These are phyloP conservation scores for Lophiotrema nucula DNA, from an alignment of 495 filamentous ascomycete species.

Conservation along the genomic window DNA sequence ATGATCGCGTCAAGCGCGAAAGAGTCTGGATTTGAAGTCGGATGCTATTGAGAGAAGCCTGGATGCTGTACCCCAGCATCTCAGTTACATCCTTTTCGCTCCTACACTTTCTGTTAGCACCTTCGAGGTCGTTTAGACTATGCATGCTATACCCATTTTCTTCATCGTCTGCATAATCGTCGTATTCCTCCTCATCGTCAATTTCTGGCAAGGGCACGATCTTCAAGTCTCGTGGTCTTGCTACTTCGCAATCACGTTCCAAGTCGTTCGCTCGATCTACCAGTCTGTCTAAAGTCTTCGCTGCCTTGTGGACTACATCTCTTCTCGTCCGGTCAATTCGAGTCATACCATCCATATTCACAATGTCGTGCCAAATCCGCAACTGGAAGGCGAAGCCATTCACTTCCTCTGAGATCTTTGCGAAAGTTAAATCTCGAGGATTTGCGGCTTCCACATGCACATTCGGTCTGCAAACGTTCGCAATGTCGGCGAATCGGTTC, in stretches of 20 bases:
- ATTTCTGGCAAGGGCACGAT: neutral
- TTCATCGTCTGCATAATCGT: neutral
- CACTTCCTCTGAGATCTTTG: constrained; percentile 13
- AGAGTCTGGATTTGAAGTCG: constrained; percentile 20
- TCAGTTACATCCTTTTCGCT: no score
- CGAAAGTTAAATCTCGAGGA: constrained; percentile 10
- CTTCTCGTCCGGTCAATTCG: constrained; percentile 7
- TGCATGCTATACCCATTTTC: no score
- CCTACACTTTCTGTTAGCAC: no score
- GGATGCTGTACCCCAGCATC: constrained; percentile 12
- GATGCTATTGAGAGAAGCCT: constrained; percentile 14
- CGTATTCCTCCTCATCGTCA: constrained; percentile 16
- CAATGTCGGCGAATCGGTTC: constrained; percentile 4
- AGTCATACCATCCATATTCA: constrained; percentile 5
- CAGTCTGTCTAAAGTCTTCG: constrained; percentile 9
- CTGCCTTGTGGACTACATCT: constrained; percentile 8
- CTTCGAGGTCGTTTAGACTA: no score
- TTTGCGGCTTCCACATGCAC: constrained; percentile 4
- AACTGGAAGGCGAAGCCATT: constrained; percentile 15
- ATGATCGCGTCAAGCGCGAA: constrained; percentile 7
- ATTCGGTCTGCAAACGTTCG: constrained; percentile 3
- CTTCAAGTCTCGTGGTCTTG: constrained; percentile 15
- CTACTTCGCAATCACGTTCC: neutral
- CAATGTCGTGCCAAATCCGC: constrained; percentile 9
- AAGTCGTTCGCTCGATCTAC: neutral